These are phyloP conservation scores for Hawksworthiomyces lignivorus DNA, from an alignment of 2,329 filamentous ascomycete genomes.

Conservation along the genomic window DNA sequence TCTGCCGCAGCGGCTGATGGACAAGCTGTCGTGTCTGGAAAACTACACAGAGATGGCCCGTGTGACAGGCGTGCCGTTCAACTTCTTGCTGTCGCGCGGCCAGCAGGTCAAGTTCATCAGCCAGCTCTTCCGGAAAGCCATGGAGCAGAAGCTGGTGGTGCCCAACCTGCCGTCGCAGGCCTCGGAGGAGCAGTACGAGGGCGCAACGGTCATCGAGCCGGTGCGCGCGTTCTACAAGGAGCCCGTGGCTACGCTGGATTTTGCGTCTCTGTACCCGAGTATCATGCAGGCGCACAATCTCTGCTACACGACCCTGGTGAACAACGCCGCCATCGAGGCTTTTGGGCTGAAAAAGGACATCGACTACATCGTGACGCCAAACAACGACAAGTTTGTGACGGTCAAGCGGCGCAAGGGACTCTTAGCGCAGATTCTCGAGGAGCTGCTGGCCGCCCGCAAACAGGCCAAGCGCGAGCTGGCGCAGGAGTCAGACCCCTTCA, in stretches of 20 bases:
- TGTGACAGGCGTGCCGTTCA: slow-evolving; percentile 97
- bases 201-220: slow-evolving; percentile 95
- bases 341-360: slow-evolving; percentile 75
- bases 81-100: slow-evolving; percentile 80
- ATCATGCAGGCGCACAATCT: slow-evolving; percentile 99
- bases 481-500: slow-evolving; percentile 88
- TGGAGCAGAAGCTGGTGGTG: slow-evolving; percentile 89
- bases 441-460: slow-evolving; percentile 85
- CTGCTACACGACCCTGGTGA: slow-evolving; percentile 90
- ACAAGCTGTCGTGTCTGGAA: slow-evolving; percentile 96
- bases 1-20: slow-evolving; percentile 86
- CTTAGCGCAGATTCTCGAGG: slow-evolving; percentile 90
- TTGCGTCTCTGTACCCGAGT: slow-evolving; percentile 94
- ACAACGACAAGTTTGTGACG: slow-evolving; percentile 89
- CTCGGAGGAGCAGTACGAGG: slow-evolving; percentile 87
- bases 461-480: slow-evolving; percentile 87
- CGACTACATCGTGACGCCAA: slow-evolving; percentile 94
- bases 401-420: slow-evolving; percentile 83
- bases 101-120: slow-evolving; percentile 98
- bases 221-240: slow-evolving; percentile 89
- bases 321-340: slow-evolving; percentile 68
- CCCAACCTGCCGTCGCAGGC: slow-evolving; percentile 69
- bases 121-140: slow-evolving; percentile 88
- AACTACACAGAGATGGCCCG: slow-evolving; percentile 99
- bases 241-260: slow-evolving; percentile 94